Evolutionary conservation across 208 protist genomes (phyloP).

Genomic region (Acanthamoeba healyi): DNA sequence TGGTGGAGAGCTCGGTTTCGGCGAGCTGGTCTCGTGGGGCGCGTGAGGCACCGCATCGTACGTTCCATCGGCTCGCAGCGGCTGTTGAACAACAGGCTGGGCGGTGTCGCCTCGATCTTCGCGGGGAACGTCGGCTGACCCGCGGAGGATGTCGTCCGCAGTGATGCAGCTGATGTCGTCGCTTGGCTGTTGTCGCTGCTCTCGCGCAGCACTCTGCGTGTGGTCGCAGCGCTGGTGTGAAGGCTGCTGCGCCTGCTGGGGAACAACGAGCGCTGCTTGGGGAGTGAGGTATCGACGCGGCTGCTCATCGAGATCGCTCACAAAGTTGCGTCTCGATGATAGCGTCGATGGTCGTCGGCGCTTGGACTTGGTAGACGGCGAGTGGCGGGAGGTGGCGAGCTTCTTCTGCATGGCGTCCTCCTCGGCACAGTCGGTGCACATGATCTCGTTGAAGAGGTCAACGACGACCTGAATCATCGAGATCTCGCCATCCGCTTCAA

Average conservation of each 20-base stretch:
- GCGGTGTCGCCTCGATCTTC: neutral
- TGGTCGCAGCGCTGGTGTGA: too few relatives aligned
- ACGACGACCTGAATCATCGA: slow-evolving; percentile 59
- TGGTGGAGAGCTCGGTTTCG: neutral
- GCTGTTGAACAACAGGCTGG: neutral
- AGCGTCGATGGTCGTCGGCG: neutral
- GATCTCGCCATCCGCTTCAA: slow-evolving; percentile 19
- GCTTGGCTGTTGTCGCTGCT: neutral
- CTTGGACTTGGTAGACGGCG: neutral
- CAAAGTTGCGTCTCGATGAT: neutral
- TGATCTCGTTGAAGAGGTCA: slow-evolving; percentile 67
- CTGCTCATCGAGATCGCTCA: neutral
- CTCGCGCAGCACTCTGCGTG: too few relatives aligned
- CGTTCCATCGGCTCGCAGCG: neutral
- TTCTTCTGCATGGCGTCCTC: neutral
- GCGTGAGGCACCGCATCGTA: slow-evolving; percentile 21
- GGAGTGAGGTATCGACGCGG: too few relatives aligned
- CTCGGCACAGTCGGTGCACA: neutral
- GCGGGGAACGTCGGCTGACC: neutral
- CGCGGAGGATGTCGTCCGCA: neutral
- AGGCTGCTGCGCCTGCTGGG: too few relatives aligned
- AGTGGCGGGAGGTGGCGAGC: neutral
- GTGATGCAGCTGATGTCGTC: neutral
- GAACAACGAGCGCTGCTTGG: too few relatives aligned
- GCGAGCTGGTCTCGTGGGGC: neutral